phyloP scores from a whole-genome alignment of 192 early-diverging fungal species.

The Haplosporangium gracile region DNA sequence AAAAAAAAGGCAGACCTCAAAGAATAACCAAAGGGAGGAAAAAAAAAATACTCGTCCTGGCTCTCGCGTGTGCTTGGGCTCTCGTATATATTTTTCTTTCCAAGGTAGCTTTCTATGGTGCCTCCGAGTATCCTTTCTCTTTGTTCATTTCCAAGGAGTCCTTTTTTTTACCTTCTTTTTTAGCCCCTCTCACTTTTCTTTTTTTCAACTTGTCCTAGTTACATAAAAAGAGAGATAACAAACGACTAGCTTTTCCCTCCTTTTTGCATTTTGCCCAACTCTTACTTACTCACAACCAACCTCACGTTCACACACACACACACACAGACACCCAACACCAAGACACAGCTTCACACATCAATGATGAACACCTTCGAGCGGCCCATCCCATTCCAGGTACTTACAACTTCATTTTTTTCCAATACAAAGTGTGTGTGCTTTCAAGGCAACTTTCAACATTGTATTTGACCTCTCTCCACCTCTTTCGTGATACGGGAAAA shows the following conservation, averaged over 20 bases:
- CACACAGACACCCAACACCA: background rate
- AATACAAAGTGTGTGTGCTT: background rate
- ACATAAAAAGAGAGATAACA: too few relatives aligned
- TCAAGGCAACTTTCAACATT: background rate
- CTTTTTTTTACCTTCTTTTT: too few relatives aligned
- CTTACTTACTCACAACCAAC: background rate
- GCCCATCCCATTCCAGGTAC: conserved; percentile 1
- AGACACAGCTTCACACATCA: background rate
- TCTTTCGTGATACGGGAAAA: background rate
- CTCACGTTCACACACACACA: background rate
- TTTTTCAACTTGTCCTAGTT: too few relatives aligned
- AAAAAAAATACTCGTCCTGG: background rate
- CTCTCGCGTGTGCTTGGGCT: background rate
- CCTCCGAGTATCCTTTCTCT: background rate
- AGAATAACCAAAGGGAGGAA: background rate
- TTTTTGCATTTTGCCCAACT: too few relatives aligned
- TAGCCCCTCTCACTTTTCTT: too few relatives aligned
- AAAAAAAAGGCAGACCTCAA: background rate
- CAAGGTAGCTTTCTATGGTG: background rate
- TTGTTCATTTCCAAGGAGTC: background rate
- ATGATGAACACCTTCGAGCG: background rate
- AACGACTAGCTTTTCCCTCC: too few relatives aligned
- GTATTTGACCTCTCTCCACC: background rate
- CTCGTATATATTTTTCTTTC: background rate
- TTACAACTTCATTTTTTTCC: background rate